Evolutionary conservation across 306 rosid genomes (phyloP), one percentile per base, ranked within the genome.

Genomic region (Begonia peltatifolia): DNA sequence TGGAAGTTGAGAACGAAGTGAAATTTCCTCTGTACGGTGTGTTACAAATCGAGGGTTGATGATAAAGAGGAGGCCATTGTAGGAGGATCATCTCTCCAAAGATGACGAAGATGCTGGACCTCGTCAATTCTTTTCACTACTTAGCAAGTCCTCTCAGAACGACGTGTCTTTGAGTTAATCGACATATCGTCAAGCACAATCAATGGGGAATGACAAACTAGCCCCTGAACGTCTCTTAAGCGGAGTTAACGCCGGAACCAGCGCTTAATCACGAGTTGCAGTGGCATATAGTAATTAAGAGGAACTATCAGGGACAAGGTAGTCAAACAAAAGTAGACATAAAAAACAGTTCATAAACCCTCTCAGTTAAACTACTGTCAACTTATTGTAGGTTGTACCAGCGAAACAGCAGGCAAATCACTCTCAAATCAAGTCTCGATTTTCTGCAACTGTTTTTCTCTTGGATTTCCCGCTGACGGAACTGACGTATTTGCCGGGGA

Each of bases 191-290:
- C 14, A 10, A 10, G 5, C 4, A 44, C 48, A 11, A n/a, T 42
- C 46, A 12, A 9, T 42, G 12, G 3, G 46, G 3, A 42, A 42
- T 42, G 10, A 42, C 46, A 9, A 42, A n/a, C 14, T 10, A 44
- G 14, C 48, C 48, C 14, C 6, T 10, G 12, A n/a, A 11, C 48
- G 48, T 44, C 48, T 44, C 48, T 10, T 44, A 44, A 65, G 81
- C 73, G 59, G 65, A 66, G 55, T 62, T 58, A 73, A 76, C 71
- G 74, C 73, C 74, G 66, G 68, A 79, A 79, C 77, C 58, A 67
- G 38, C 38, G 38, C 38, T 5, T 30, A 6, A 30, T 30, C 38
- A 30, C 8, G 8, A 30, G 38, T 5, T 30, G 38, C 38, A 30
- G 38, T 30, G 38, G 38, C 38, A 30, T 7, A 30, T 7, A 30